Evolutionary conservation across 352 stramenopile genomes (phyloP).

Genomic region (Phytophthora nicotianae): DNA sequence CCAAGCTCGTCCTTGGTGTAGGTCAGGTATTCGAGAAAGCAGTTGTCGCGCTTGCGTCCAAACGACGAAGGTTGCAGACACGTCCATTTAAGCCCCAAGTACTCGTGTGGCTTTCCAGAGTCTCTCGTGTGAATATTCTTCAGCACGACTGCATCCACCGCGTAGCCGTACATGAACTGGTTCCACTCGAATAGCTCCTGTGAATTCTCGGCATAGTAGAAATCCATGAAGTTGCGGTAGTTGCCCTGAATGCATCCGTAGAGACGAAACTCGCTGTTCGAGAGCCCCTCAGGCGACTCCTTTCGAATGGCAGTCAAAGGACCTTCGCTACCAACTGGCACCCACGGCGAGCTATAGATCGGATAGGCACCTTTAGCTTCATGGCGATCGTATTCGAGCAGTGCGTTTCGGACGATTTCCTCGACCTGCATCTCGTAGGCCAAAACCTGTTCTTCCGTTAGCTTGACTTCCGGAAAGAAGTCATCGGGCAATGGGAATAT

Average conservation of each 20-base stretch:
- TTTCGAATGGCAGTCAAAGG: constrained; percentile 43
- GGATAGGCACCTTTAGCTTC: constrained; percentile 40
- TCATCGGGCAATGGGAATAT: constrained; percentile 45
- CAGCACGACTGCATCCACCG: constrained; percentile 71
- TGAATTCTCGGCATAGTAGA: constrained; percentile 68
- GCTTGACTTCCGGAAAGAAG: constrained; percentile 44
- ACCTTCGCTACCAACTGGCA: constrained; percentile 30
- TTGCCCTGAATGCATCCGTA: constrained; percentile 64
- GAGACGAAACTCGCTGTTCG: constrained; percentile 48
- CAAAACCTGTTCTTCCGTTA: constrained; percentile 36
- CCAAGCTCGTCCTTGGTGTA: constrained; percentile 65
- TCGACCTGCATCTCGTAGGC: constrained; percentile 40
- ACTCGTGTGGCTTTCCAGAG: constrained; percentile 44
- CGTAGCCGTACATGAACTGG: constrained; percentile 69
- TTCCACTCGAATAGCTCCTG: constrained; percentile 71
- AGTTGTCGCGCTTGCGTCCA: constrained; percentile 66
- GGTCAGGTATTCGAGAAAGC: constrained; percentile 75
- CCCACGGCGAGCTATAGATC: constrained; percentile 38
- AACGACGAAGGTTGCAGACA: constrained; percentile 63
- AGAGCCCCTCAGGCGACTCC: constrained; percentile 23
- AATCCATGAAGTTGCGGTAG: constrained; percentile 68
- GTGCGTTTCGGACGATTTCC: constrained; percentile 33
- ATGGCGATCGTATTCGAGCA: constrained; percentile 42
- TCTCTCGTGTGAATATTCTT: constrained; percentile 70
- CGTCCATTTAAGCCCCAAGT: constrained; percentile 86